A percentile compares a stretch with the other conserved stretches of the same genome.
These are phyloP conservation scores for Beauveria medogensis DNA, from an alignment of 2,329 filamentous ascomycete genomes.

Conservation along the genomic window DNA sequence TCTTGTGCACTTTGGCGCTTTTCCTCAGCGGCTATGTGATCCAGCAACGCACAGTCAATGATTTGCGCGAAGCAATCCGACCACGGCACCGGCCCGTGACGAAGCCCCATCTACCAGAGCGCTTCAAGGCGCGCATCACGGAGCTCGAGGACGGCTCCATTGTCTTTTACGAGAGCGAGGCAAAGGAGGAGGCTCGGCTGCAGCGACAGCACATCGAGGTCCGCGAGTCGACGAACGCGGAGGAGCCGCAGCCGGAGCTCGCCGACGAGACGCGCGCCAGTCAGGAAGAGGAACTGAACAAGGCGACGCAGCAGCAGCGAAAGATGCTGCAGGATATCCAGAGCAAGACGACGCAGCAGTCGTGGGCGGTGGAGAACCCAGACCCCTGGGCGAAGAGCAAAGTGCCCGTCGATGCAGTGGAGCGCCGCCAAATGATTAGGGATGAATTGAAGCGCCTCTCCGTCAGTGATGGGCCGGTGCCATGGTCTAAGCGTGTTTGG, in stretches of 20 bases:
- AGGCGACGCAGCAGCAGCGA: slow-evolving; percentile 20
- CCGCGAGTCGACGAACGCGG: slow-evolving; percentile 25
- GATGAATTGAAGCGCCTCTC: slow-evolving; percentile 45
- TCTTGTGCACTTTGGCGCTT: slow-evolving; percentile 70
- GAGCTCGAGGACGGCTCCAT: slow-evolving; percentile 40
- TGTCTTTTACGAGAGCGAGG: slow-evolving; percentile 31
- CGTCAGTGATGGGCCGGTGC: slow-evolving; percentile 34
- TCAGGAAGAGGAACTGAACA: slow-evolving; percentile 13
- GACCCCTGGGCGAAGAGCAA: slow-evolving; percentile 30
- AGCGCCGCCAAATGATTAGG: slow-evolving; percentile 50
- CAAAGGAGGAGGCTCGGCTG: slow-evolving; percentile 19
- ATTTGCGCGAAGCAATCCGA: slow-evolving; percentile 66
- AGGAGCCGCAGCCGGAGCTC: slow-evolving; percentile 20
- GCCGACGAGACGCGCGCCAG: slow-evolving; percentile 8
- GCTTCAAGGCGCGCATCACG: slow-evolving; percentile 37
- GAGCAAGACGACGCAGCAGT: slow-evolving; percentile 24
- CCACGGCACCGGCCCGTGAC: slow-evolving; percentile 37
- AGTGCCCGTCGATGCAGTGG: slow-evolving; percentile 42
- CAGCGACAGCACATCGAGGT: slow-evolving; percentile 13
- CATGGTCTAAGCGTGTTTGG: slow-evolving; percentile 5
- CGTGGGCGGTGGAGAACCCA: slow-evolving; percentile 26
- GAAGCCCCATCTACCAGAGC: slow-evolving; percentile 42
- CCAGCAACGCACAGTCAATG: slow-evolving; percentile 76
- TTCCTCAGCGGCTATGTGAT: slow-evolving; percentile 84
- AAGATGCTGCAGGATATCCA: slow-evolving; percentile 25